Evolutionary conservation across 2,329 filamentous ascomycete species (phyloP), one percentile per base, ranked within the genome.

Genomic region (Cytospora leucostoma): DNA sequence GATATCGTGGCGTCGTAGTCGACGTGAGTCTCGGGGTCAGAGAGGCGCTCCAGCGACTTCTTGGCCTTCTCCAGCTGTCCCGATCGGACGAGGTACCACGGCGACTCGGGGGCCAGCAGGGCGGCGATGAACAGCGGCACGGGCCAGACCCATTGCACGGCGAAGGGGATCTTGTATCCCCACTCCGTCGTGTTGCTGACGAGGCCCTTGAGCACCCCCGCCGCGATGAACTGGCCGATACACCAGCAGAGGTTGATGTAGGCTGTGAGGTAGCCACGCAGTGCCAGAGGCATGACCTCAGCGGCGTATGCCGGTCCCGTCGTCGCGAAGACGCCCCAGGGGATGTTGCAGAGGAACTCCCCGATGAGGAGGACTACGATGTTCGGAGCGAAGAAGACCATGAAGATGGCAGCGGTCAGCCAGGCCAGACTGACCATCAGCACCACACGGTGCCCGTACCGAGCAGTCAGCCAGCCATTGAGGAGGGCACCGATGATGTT

Each of bases 381-480:
- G 27, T 74, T 78, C 8, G 75, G 75, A 0, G 81, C 78, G 59
- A 83, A 83, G 72, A 83, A 80, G 37, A 75, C 73, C 63, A 83
- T 73, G 67, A 82, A 83, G 68, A 83, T 77, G 66, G 80, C 80
- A 11, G 68, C 75, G 7, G 73, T 70, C 37, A 83, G 69, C 65
- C 74, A 75, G 21, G 72, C 71, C n/a, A 83, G 73, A 4, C 74
- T 74, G 37, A 68, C 64, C 51, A 83, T 76, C 68, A 82, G 74
- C 0, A 80, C 77, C 59, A 71, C 73, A 52, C 78, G 76, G 57
- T 81, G 79, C 1, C 82, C 82, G 65, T 72, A 79, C 56, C 69
- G 72, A 33, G 73, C 71, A 0, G 78, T 77, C 10, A 78, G 70
- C 67, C 72, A 79, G 19, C 79, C 79, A 69, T 80, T 79, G 6